Percentiles rank a stretch among this genome's conserved stretches.
Evolutionary conservation across 805 yeast genomes (phyloP).

Genomic region (Candida xiaguanensis): DNA sequence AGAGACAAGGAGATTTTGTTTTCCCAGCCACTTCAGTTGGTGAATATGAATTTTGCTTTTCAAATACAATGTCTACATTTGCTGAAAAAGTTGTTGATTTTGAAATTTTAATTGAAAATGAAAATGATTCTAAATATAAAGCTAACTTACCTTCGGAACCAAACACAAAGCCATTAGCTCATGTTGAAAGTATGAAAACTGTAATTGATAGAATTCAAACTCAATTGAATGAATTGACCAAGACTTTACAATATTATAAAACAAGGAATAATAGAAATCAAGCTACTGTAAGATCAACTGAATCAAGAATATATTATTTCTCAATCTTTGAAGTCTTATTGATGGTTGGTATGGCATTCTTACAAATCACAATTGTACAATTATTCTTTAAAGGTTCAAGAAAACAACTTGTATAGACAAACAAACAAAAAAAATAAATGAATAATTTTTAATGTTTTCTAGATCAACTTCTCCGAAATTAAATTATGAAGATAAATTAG

Average conservation of each 20-base stretch:
- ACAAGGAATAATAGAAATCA: slow-evolving; percentile 90
- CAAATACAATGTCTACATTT: slow-evolving; percentile 75
- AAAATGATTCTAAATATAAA: slow-evolving; percentile 36
- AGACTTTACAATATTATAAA: slow-evolving; percentile 74
- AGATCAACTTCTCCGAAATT: no score
- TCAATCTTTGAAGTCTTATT: slow-evolving; percentile 66
- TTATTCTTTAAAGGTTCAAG: slow-evolving; percentile 69
- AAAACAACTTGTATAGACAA: slow-evolving; percentile 48
- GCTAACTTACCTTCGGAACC: slow-evolving; percentile 60
- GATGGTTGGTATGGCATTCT: slow-evolving; percentile 70
- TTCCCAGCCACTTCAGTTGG: slow-evolving; percentile 65
- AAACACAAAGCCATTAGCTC: slow-evolving; percentile 46
- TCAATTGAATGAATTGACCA: slow-evolving; percentile 54
- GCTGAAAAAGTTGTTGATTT: slow-evolving; percentile 83
- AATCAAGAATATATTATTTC: slow-evolving; percentile 72
- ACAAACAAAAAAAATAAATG: slow-evolving; percentile 1
- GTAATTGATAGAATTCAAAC: slow-evolving; percentile 57
- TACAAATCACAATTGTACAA: slow-evolving; percentile 67
- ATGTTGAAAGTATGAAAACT: slow-evolving; percentile 48
- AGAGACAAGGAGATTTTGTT: slow-evolving; percentile 77
- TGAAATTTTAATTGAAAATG: slow-evolving; percentile 59
- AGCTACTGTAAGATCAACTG: slow-evolving; percentile 79
- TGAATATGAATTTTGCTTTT: slow-evolving; percentile 85
- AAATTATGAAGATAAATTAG: slow-evolving; percentile 44
- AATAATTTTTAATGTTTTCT: no score